These are phyloP conservation scores for Ascoidea rubescens DNA, from an alignment of 805 yeast species.

Conservation along the genomic window DNA sequence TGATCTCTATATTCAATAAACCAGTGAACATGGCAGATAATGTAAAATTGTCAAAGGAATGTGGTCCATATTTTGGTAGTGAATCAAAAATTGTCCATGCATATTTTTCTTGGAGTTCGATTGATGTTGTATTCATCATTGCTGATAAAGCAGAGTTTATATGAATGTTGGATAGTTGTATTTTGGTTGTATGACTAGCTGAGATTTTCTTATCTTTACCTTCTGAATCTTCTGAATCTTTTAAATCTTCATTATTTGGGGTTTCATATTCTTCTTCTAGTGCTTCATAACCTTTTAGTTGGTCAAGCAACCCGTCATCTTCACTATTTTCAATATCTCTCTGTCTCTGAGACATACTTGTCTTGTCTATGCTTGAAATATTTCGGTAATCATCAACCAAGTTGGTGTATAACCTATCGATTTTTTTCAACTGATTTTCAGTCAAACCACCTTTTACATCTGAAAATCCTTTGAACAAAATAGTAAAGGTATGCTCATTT, in stretches of 20 bases:
- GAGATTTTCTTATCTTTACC: slow-evolving; percentile 1
- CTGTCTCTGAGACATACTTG: neutral
- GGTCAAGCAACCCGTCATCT: neutral
- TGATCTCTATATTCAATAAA: slow-evolving; percentile 7
- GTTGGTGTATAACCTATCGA: slow-evolving; percentile 20
- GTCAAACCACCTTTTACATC: slow-evolving; percentile 20
- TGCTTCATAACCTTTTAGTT: too few species aligned
- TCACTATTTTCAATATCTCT: neutral
- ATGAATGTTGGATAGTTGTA: slow-evolving; percentile 24
- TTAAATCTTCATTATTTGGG: neutral
- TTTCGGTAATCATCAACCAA: slow-evolving; percentile 8
- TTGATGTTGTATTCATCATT: slow-evolving; percentile 21
- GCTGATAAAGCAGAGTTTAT: slow-evolving; percentile 33
- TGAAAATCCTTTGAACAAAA: slow-evolving; percentile 31
- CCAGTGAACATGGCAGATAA: slow-evolving; percentile 16
- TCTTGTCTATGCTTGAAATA: too few species aligned
- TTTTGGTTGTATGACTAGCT: slow-evolving; percentile 13
- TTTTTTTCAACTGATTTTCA: slow-evolving; percentile 19
- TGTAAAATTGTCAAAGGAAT: slow-evolving; percentile 21
- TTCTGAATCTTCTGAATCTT: neutral
- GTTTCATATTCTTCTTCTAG: too few species aligned
- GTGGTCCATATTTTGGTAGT: slow-evolving; percentile 11
- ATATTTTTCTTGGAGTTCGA: slow-evolving; percentile 17
- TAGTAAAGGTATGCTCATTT: slow-evolving; percentile 33
- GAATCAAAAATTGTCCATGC: slow-evolving; percentile 26